Conservation (phyloP, 345 rosid genomes). For the Trapa bicornis region DNA sequence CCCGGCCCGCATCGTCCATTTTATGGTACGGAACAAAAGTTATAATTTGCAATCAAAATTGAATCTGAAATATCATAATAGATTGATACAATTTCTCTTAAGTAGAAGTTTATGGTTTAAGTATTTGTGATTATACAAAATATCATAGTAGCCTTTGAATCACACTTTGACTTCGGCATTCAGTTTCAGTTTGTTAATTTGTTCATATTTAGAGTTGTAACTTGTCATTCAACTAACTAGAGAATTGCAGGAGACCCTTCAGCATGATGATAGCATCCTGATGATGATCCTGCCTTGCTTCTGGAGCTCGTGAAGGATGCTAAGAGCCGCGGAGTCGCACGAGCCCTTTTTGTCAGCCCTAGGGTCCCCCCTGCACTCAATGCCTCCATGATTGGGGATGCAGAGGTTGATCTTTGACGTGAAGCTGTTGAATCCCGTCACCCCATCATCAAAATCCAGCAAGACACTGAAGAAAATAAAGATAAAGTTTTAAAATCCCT, state of each 20-base stretch:
- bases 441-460: slow-evolving; percentile 32
- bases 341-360: slow-evolving; percentile 82
- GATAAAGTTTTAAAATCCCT: not conserved
- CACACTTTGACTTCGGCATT: too few species aligned
- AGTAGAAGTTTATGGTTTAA: too few species aligned
- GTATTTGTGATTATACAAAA: too few species aligned
- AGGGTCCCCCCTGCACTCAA: slow-evolving; percentile 43
- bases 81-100: too few species aligned
- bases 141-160: too few species aligned
- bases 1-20: too few species aligned
- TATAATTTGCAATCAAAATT: too few species aligned
- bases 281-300: slow-evolving; percentile 35
- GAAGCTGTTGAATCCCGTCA: slow-evolving; percentile 37
- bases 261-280: not conserved
- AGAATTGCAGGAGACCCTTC: not conserved
- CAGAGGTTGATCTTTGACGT: slow-evolving; percentile 35
- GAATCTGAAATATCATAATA: too few species aligned
- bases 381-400: slow-evolving; percentile 32
- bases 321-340: slow-evolving; percentile 59
- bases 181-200: too few species aligned
- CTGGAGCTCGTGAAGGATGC: slow-evolving; percentile 47
- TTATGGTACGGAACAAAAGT: too few species aligned
- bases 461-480: slow-evolving; percentile 31
- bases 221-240: not conserved
- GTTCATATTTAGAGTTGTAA: not conserved